Base-by-base conservation (phyloP, 805 yeast genomes). In the Metschnikowia drakensbergensis region DNA sequence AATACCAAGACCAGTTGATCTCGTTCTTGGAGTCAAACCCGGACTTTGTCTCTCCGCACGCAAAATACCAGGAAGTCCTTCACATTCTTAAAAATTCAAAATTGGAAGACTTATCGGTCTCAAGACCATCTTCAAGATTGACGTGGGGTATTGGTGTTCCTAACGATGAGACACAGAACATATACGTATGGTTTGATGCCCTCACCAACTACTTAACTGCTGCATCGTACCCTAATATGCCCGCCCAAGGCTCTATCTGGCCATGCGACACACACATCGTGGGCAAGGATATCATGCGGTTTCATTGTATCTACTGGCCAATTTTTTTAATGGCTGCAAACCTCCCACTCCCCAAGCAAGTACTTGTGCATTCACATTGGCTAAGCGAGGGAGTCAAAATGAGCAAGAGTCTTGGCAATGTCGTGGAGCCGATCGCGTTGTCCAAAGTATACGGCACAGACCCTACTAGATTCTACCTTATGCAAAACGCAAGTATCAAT, bases 151-250 rank as follows among this genome's bases (percentile, higher is more conserved):
- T 94, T 26, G 79, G 79, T 5, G 97, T 92, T 1, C 98, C 99
- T 1, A 72, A 75, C 23, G 96, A 91, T 60, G 67, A 75, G 0
- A 59, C 82, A 0, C 98, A 92, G 62, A 84, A 78, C 42, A 82
- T 94, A 46, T 94, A 94, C 60, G 99, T 94, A 11, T 94, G 99
- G 99, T 84, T 94, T 51, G 99, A 94, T 68, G 99, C 99, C 0
- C 72, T 94, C 39, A 75, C 86, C 38, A 94, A 90, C 64, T 94
- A 94, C 61, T 47, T 89, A 4, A 87, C 97, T 1, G 77, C 88
- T 1, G 69, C 80, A 3, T 88, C 88, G 2, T 86, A 65, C 45
- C 74, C 74, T 1, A 40, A 46, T 10, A 37, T 47, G 6, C 34
- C 42, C 1, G 34, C 47, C 2, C 32, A 49, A 5, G 48, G 46